These are phyloP conservation scores for Raffaelea ambrosiae DNA, from an alignment of 2,329 filamentous ascomycete genomes.

Conservation along the genomic window DNA sequence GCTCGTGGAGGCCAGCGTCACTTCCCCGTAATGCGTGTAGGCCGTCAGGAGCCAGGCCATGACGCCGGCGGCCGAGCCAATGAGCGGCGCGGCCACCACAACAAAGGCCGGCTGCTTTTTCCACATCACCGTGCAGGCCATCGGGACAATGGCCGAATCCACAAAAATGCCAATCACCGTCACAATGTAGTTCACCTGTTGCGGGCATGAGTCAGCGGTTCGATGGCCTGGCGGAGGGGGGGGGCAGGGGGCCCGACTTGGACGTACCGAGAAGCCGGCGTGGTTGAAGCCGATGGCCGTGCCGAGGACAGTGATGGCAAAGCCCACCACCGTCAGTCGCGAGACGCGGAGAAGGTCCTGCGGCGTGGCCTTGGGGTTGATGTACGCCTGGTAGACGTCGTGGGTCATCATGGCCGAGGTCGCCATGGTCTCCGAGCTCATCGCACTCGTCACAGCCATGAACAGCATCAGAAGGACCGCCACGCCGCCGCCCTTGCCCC, in stretches of 20 bases:
- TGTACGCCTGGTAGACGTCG: not conserved
- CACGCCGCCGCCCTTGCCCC: not conserved
- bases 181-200: not conserved
- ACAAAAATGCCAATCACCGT: not conserved
- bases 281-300: not conserved
- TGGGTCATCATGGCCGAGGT: not conserved
- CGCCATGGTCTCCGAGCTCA: not conserved
- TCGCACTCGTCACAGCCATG: not conserved
- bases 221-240: too few relatives aligned
- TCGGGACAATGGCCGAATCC: not conserved
- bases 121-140: not conserved
- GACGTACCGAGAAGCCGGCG: not conserved
- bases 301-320: not conserved
- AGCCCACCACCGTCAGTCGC: not conserved
- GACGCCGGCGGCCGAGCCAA: not conserved
- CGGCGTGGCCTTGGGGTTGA: not conserved
- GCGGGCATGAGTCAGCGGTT: too few relatives aligned
- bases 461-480: not conserved
- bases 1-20: slow-evolving; percentile 45
- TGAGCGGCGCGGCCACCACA: not conserved
- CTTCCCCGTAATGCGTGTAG: slow-evolving; percentile 56
- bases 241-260: too few relatives aligned
- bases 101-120: not conserved
- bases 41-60: not conserved
- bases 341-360: not conserved